These are phyloP conservation scores for Nyctanthes arbortristis DNA, from an alignment of 257 asterid species.

Conservation along the genomic window DNA sequence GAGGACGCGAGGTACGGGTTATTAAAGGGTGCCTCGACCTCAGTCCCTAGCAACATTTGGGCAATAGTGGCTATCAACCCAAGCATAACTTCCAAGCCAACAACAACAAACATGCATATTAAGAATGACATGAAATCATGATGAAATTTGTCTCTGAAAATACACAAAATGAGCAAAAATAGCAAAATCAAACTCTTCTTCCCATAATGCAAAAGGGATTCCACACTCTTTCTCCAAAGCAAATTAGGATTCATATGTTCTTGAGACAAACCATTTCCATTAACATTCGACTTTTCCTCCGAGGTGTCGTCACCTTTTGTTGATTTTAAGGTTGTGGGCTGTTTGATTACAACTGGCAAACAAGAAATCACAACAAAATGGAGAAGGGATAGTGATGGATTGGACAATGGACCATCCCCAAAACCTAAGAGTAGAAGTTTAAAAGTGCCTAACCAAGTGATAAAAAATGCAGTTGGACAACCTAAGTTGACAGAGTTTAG, in stretches of 20 bases:
- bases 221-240: background rate
- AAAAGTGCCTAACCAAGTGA: constrained; percentile 45
- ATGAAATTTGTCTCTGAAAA: constrained; percentile 19
- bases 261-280: too few species aligned
- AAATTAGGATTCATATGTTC: background rate
- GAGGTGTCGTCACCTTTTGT: background rate
- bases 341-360: constrained; percentile 31
- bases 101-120: constrained; percentile 18
- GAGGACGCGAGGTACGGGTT: constrained; percentile 40
- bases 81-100: constrained; percentile 34
- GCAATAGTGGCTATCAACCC: constrained; percentile 21
- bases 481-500: constrained; percentile 30
- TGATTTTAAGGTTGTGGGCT: constrained; percentile 14
- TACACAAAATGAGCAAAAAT: constrained; percentile 20
- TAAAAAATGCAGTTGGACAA: constrained; percentile 35
- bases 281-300: background rate
- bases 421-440: constrained; percentile 49
- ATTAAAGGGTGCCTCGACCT: constrained; percentile 36
- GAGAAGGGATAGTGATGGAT: constrained; percentile 34
- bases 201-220: constrained; percentile 9
- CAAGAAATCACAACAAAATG: constrained; percentile 32
- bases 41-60: constrained; percentile 10
- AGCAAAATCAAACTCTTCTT: constrained; percentile 12
- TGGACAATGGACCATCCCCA: constrained; percentile 45
- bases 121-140: constrained; percentile 15